A percentile compares a stretch with the other conserved stretches of the same genome.
Conservation (phyloP, 2,329 filamentous ascomycete genomes). For the Metarhizium rileyi region DNA sequence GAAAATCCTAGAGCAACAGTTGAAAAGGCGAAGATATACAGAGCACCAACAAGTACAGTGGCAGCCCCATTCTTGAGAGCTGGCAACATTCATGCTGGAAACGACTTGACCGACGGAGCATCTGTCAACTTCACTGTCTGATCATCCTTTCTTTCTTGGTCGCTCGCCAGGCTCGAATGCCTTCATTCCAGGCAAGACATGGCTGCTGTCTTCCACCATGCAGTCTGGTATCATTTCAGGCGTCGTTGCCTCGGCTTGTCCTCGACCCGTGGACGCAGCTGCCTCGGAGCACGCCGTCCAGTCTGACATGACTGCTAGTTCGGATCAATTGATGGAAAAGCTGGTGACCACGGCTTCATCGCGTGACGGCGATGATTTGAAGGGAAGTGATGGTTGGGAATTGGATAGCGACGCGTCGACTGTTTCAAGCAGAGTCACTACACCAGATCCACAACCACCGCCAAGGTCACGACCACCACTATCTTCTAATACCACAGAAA, state of each 20-base stretch:
- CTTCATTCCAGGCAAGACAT: slow-evolving; percentile 6
- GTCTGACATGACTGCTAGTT: background rate
- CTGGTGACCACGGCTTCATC: slow-evolving; percentile 14
- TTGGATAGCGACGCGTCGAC: slow-evolving; percentile 18
- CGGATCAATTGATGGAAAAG: background rate
- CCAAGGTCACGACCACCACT: slow-evolving; percentile 8
- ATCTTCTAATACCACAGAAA: slow-evolving; percentile 8
- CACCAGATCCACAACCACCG: slow-evolving; percentile 15
- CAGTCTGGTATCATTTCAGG: background rate
- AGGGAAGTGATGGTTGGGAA: slow-evolving; percentile 17
- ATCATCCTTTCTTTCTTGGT: background rate
- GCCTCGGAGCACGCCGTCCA: background rate
- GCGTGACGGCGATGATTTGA: slow-evolving; percentile 17
- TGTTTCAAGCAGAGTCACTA: slow-evolving; percentile 19
- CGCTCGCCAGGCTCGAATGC: slow-evolving; percentile 4
- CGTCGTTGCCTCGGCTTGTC: background rate
- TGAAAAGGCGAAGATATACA: background rate
- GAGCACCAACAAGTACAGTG: too few relatives aligned
- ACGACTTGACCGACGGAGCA: background rate
- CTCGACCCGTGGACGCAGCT: background rate
- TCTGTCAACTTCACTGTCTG: background rate
- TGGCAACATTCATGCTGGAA: background rate
- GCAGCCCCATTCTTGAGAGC: background rate
- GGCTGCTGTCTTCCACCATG: slow-evolving; percentile 3
- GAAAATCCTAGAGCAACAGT: background rate